phyloP scores from a whole-genome alignment of 1,284 basidiomycete species.

The Trametes sp. region DNA sequence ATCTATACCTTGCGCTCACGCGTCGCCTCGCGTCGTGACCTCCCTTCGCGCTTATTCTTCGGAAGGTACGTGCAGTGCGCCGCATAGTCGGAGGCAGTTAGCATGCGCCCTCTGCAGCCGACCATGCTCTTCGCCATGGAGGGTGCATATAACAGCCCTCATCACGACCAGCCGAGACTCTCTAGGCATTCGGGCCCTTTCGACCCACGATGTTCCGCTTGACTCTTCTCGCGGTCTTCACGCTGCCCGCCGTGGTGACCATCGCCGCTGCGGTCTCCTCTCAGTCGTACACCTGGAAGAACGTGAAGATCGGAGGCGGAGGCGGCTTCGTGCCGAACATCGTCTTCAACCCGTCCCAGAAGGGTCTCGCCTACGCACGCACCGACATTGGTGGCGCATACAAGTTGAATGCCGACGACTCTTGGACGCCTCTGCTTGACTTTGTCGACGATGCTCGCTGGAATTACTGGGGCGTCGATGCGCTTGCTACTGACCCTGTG shows the following conservation, averaged over 20 bases:
- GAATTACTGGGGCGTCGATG: slow-evolving; percentile 74
- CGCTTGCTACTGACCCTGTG: slow-evolving; percentile 68
- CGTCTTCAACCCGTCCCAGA: slow-evolving; percentile 62
- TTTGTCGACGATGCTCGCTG: slow-evolving; percentile 62
- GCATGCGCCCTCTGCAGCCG: not conserved
- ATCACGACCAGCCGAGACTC: not conserved
- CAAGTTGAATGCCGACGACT: slow-evolving; percentile 64
- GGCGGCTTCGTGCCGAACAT: slow-evolving; percentile 63
- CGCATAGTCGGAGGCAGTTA: slow-evolving; percentile 28
- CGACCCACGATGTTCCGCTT: slow-evolving; percentile 22
- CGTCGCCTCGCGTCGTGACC: slow-evolving; percentile 11
- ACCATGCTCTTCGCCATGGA: not conserved
- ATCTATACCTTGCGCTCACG: slow-evolving; percentile 17
- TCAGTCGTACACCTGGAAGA: slow-evolving; percentile 67
- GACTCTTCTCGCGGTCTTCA: slow-evolving; percentile 26
- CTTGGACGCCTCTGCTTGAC: slow-evolving; percentile 68
- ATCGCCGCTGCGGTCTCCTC: slow-evolving; percentile 50
- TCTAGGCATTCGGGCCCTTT: slow-evolving; percentile 13
- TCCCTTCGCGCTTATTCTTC: slow-evolving; percentile 25
- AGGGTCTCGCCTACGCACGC: slow-evolving; percentile 69
- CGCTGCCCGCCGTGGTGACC: slow-evolving; percentile 30
- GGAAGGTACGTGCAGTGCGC: slow-evolving; percentile 17
- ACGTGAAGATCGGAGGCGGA: slow-evolving; percentile 64
- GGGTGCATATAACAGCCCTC: slow-evolving; percentile 19
- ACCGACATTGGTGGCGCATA: slow-evolving; percentile 76